Conservation (phyloP, 768 basidiomycete genomes). For the Lactifluus echinatus region DNA sequence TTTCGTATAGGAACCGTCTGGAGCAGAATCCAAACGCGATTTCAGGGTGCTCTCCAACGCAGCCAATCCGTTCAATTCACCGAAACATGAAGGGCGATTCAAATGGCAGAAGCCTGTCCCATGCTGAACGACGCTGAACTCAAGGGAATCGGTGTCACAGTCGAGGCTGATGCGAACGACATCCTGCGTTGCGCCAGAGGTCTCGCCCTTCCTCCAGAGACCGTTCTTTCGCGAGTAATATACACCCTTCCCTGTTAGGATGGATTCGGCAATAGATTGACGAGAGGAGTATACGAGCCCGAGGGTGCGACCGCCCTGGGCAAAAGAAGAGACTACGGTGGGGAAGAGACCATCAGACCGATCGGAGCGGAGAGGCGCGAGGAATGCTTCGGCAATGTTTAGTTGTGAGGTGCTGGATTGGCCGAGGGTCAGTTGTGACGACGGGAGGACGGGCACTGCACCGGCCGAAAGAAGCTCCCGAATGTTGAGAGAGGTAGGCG, state of each 20-base stretch:
- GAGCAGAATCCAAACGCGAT: conserved; percentile 64
- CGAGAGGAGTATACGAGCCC: conserved; percentile 94
- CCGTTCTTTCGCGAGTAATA: conserved; percentile 97
- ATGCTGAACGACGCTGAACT: conserved; percentile 84
- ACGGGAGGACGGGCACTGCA: conserved; percentile 63
- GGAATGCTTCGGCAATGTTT: conserved; percentile 78
- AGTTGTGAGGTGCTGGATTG: conserved; percentile 48
- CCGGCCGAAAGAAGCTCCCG: conserved; percentile 49
- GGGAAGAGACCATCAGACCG: conserved; percentile 89
- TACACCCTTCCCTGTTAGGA: conserved; percentile 81
- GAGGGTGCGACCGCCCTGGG: conserved; percentile 62
- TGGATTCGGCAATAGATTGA: conserved; percentile 79
- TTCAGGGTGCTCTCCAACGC: conserved; percentile 74
- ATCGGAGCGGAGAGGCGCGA: conserved; percentile 75
- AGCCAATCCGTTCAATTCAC: conserved; percentile 65
- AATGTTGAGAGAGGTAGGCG: conserved; percentile 53
- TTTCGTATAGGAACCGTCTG: conserved; percentile 87
- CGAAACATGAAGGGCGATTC: conserved; percentile 81
- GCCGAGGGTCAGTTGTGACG: conserved; percentile 55
- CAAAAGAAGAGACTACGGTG: conserved; percentile 72
- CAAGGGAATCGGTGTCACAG: conserved; percentile 88
- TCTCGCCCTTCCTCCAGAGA: conserved; percentile 95
- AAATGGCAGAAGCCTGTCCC: conserved; percentile 94
- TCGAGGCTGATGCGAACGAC: conserved; percentile 76
- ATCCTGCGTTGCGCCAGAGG: conserved; percentile 88